Conservation (phyloP, 2,329 filamentous ascomycete species). For the Paraphoma chrysanthemicola region DNA sequence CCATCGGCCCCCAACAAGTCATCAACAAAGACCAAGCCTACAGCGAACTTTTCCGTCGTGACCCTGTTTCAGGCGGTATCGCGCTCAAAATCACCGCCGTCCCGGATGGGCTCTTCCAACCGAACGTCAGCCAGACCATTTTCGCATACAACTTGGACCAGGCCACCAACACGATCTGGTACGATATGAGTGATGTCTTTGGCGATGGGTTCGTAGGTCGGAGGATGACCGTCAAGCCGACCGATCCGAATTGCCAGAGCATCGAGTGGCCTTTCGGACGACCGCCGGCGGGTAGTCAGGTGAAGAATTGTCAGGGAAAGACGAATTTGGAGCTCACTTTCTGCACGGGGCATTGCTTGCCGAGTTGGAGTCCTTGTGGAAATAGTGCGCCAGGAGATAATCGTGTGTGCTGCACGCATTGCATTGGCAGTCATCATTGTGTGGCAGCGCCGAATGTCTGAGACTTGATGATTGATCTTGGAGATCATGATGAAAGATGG, state of each 20-base stretch:
- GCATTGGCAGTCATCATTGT: slow-evolving; percentile 37
- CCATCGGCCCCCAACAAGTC: slow-evolving; percentile 17
- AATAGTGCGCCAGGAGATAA: slow-evolving; percentile 23
- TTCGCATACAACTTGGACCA: slow-evolving; percentile 38
- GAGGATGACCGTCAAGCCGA: slow-evolving; percentile 31
- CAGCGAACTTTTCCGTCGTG: slow-evolving; percentile 27
- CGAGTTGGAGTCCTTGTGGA: slow-evolving; percentile 37
- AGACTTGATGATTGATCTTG: background rate
- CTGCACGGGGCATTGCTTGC: slow-evolving; percentile 38
- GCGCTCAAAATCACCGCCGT: slow-evolving; percentile 30
- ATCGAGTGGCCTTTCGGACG: slow-evolving; percentile 34
- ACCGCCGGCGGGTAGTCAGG: slow-evolving; percentile 30
- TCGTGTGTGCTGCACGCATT: slow-evolving; percentile 35
- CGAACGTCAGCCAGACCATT: slow-evolving; percentile 36
- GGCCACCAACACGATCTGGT: slow-evolving; percentile 24
- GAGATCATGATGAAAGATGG: background rate
- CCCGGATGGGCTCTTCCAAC: slow-evolving; percentile 30
- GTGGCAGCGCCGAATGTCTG: slow-evolving; percentile 22
- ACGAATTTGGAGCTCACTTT: slow-evolving; percentile 36
- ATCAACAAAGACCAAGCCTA: slow-evolving; percentile 34
- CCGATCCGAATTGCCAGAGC: slow-evolving; percentile 25
- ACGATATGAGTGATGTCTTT: slow-evolving; percentile 37
- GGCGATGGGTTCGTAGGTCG: slow-evolving; percentile 35
- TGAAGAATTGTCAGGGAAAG: slow-evolving; percentile 26
- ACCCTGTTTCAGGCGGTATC: slow-evolving; percentile 30